Conservation (phyloP, 179 eudicot species). For the Beta corolliflora region DNA sequence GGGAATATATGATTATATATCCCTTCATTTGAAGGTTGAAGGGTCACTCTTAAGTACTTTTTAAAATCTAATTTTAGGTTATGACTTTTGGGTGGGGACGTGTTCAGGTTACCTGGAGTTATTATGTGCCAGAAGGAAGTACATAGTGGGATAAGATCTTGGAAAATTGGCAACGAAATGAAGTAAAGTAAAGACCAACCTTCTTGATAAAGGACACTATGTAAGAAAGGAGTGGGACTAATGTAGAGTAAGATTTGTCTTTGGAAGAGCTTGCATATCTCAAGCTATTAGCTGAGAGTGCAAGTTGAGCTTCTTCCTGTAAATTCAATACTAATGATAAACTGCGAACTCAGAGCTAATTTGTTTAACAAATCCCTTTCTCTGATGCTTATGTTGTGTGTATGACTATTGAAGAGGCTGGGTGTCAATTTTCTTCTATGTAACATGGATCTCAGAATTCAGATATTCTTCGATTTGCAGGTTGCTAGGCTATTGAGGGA, state of each 20-base stretch:
- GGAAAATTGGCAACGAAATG: background rate
- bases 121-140: background rate
- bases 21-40: background rate
- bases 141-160: background rate
- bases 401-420: background rate
- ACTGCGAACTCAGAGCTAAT: background rate
- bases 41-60: background rate
- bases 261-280: background rate
- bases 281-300: background rate
- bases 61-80: background rate
- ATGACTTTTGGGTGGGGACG: background rate
- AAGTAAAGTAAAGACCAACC: background rate
- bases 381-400: background rate
- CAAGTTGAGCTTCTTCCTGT: background rate
- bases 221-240: background rate
- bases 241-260: background rate
- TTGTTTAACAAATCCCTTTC: background rate
- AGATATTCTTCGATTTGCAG: constrained; percentile 38
- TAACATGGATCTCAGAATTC: background rate
- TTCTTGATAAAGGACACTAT: background rate
- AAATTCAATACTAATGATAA: background rate
- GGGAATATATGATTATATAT: background rate
- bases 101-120: background rate
- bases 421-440: background rate
- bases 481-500: constrained; percentile 79